phyloP scores from a whole-genome alignment of 2,329 filamentous ascomycete species.

The Venturia carpophila region DNA sequence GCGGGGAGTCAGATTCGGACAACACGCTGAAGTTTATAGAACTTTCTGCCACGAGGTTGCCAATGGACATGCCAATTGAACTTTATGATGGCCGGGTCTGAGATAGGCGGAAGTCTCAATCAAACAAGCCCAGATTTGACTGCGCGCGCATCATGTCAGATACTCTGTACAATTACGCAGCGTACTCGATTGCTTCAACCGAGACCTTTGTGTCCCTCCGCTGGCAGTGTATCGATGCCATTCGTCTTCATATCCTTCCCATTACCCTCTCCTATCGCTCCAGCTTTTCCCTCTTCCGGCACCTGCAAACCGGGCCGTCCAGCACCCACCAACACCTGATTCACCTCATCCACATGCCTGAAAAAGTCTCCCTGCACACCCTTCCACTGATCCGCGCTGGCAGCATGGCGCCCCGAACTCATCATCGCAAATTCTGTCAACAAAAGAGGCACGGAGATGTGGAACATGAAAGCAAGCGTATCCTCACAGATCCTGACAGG shows the following conservation, averaged over 20 bases:
- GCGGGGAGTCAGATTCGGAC: not conserved
- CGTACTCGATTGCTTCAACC: too few species aligned
- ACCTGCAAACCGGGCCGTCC: not conserved
- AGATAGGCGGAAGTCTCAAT: too few species aligned
- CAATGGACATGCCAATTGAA: not conserved
- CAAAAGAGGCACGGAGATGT: not conserved
- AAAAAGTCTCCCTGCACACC: slow-evolving; percentile 22
- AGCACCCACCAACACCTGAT: slow-evolving; percentile 4
- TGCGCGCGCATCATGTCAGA: too few species aligned
- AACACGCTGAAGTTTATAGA: not conserved
- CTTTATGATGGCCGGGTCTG: not conserved
- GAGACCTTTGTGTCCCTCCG: too few species aligned
- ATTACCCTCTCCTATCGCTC: not conserved
- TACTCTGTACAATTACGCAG: too few species aligned
- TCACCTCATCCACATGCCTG: slow-evolving; percentile 23
- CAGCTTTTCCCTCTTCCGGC: too few species aligned
- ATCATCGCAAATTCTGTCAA: slow-evolving; percentile 13
- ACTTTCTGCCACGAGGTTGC: not conserved
- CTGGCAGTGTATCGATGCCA: too few species aligned
- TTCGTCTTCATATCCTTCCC: too few species aligned
- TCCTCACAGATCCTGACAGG: slow-evolving; percentile 6
- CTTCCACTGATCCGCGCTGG: slow-evolving; percentile 20
- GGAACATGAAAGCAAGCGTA: slow-evolving; percentile 16
- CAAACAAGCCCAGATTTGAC: too few species aligned
- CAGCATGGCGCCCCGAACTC: not conserved